Conservation (phyloP, 2,329 filamentous ascomycete genomes). For the Verticillium nonalfalfae region DNA sequence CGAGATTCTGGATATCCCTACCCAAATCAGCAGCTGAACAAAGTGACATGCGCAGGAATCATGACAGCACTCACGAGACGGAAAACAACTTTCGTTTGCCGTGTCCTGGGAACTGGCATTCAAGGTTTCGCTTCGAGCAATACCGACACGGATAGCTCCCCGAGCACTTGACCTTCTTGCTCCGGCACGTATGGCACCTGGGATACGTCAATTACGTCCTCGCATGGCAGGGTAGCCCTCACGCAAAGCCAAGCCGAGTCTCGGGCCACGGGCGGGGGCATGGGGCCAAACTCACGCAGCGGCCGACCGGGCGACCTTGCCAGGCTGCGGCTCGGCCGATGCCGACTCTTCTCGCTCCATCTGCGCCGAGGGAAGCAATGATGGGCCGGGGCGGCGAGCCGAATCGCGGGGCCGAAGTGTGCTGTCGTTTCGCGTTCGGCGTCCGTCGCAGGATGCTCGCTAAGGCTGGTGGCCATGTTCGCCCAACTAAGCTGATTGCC, state of each 20-base stretch:
- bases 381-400: not conserved
- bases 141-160: not conserved
- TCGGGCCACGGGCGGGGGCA: not conserved
- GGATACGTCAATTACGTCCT: not conserved
- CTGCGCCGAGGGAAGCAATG: not conserved
- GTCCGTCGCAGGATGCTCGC: not conserved
- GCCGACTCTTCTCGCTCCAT: not conserved
- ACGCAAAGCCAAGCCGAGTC: not conserved
- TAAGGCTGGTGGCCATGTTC: not conserved
- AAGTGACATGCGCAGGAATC: not conserved
- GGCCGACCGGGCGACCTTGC: not conserved
- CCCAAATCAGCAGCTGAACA: not conserved
- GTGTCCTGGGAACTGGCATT: not conserved
- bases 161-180: conserved; percentile 1
- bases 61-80: not conserved
- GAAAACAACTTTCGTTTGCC: not conserved
- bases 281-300: not conserved
- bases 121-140: not conserved
- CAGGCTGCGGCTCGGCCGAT: not conserved
- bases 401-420: not conserved
- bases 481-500: not conserved
- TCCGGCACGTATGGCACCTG: not conserved
- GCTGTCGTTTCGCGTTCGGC: not conserved
- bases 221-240: too few species aligned
- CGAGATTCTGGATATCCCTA: not conserved